These are phyloP conservation scores for Oryza longistaminata DNA, from an alignment of 176 grass and related monocot species.

Conservation along the genomic window DNA sequence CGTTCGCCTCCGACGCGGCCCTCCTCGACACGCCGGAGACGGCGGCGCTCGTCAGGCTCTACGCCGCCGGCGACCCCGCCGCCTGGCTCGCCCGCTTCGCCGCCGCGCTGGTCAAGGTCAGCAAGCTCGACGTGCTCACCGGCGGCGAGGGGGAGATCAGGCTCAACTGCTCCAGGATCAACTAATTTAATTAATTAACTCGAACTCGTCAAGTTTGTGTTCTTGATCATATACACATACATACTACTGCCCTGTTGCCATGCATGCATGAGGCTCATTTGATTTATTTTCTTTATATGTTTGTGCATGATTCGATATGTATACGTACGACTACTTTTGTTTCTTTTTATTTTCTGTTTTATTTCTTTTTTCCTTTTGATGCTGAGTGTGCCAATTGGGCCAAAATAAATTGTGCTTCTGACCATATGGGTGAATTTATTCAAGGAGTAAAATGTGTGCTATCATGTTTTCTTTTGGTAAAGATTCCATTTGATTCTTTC, in stretches of 20 bases:
- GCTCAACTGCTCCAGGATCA: slow-evolving; percentile 39
- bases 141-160: slow-evolving; percentile 50
- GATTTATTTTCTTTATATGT: neutral
- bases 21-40: slow-evolving; percentile 20
- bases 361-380: neutral
- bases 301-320: neutral
- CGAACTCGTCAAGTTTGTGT: neutral
- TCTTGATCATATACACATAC: neutral
- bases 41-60: slow-evolving; percentile 20
- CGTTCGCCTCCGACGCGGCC: slow-evolving; percentile 44
- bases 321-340: neutral
- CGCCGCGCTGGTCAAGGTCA: slow-evolving; percentile 39
- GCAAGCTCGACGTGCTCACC: slow-evolving; percentile 45
- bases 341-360: neutral
- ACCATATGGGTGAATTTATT: neutral
- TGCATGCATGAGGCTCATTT: neutral
- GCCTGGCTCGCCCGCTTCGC: slow-evolving; percentile 37
- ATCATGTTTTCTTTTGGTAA: neutral
- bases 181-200: slow-evolving; percentile 48
- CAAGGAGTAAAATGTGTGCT: neutral
- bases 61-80: neutral
- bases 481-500: too few species aligned
- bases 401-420: neutral
- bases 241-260: neutral
- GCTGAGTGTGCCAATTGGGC: neutral